phyloP scores from a whole-genome alignment of 2,329 filamentous ascomycete species.

The Arthroderma sp. region DNA sequence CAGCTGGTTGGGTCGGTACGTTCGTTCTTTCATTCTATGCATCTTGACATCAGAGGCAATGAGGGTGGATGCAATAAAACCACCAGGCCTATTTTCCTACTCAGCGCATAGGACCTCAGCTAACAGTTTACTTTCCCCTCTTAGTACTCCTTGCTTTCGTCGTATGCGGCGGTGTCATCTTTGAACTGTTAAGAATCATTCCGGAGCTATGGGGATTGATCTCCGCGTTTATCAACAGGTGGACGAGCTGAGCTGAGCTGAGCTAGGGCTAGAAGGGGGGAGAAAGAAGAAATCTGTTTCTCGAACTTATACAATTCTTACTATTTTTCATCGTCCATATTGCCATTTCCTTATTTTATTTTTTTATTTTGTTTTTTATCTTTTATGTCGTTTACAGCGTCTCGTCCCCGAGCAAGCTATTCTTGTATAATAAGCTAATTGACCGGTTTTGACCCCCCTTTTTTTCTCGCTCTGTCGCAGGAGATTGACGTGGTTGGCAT shows the following conservation, averaged over 20 bases:
- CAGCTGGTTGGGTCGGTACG: constrained; percentile 47
- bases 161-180: constrained; percentile 46
- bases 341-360: too few species aligned
- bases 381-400: too few species aligned
- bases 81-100: neutral
- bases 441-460: too few species aligned
- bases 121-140: neutral
- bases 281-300: too few species aligned
- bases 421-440: too few species aligned
- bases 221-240: constrained; percentile 9
- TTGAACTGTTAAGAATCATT: constrained; percentile 40
- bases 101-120: neutral
- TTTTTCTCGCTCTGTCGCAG: too few species aligned
- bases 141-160: constrained; percentile 50
- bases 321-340: neutral
- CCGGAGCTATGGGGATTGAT: constrained; percentile 25
- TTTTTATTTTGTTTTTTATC: too few species aligned
- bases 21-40: constrained; percentile 11
- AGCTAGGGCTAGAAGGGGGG: neutral
- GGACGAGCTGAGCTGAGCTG: constrained; percentile 10
- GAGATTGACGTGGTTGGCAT: too few species aligned
- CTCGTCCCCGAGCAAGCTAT: neutral
- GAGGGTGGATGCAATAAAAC: neutral
- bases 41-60: neutral
- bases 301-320: neutral